Evolutionary conservation across 1,284 basidiomycete genomes (phyloP).

Genomic region (Ceratobasidium sp.): DNA sequence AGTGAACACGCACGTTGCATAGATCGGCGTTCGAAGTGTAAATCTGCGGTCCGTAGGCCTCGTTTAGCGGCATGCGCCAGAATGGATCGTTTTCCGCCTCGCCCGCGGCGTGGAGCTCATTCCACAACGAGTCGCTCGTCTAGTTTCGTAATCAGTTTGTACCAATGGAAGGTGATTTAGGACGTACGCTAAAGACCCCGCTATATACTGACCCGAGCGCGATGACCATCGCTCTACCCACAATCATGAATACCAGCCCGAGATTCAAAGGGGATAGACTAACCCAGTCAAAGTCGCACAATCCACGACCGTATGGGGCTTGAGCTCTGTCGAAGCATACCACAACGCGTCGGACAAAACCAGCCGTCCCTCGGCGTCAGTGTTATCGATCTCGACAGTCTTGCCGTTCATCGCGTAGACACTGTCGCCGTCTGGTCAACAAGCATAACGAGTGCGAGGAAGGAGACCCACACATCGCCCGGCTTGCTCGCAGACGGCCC

Average conservation of each 20-base stretch:
- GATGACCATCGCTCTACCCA: conserved; percentile 69
- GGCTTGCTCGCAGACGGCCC: conserved; percentile 88
- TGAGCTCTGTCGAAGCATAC: conserved; percentile 82
- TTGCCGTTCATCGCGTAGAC: conserved; percentile 91
- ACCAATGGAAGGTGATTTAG: neutral
- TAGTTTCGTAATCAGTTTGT: conserved; percentile 51
- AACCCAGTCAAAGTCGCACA: conserved; percentile 80
- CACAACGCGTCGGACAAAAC: conserved; percentile 85
- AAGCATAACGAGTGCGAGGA: neutral
- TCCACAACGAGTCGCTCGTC: conserved; percentile 81
- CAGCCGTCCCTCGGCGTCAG: conserved; percentile 87
- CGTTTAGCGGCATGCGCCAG: conserved; percentile 88
- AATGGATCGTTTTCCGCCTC: conserved; percentile 80
- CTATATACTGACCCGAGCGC: conserved; percentile 80
- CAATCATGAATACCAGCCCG: neutral
- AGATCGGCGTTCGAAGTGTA: conserved; percentile 82
- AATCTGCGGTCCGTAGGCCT: conserved; percentile 77
- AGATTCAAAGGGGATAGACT: conserved; percentile 50
- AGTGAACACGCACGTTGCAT: conserved; percentile 69
- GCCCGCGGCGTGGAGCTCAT: conserved; percentile 75
- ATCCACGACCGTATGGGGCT: conserved; percentile 85
- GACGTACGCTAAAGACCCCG: conserved; percentile 80
- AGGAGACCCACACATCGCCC: conserved; percentile 73
- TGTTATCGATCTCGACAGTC: conserved; percentile 88
- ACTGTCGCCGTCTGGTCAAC: conserved; percentile 56